Conservation (phyloP, 2,329 filamentous ascomycete species). For the Trichoderma afroharzianum region DNA sequence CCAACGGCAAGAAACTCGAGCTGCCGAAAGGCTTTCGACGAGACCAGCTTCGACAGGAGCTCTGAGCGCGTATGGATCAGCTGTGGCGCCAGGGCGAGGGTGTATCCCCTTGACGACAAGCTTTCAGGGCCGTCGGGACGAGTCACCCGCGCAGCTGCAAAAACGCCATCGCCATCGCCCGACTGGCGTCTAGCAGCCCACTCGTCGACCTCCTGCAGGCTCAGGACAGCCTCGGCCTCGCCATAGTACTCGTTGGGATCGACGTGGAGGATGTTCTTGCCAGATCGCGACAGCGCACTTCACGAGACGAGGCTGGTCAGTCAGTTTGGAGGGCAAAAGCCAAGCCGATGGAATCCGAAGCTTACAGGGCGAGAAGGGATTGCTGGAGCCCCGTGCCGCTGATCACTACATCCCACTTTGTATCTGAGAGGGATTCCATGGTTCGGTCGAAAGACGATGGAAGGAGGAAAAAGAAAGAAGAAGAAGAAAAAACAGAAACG, state of each 20-base stretch:
- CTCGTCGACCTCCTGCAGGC: constrained; percentile 71
- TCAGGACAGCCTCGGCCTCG: constrained; percentile 78
- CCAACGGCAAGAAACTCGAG: constrained; percentile 92
- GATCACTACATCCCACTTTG: constrained; percentile 75
- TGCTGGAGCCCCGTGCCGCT: constrained; percentile 74
- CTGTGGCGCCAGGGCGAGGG: constrained; percentile 78
- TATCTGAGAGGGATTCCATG: constrained; percentile 74
- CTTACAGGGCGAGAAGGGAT: constrained; percentile 76
- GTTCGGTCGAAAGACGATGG: constrained; percentile 22
- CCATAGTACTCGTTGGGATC: constrained; percentile 89
- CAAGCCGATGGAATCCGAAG: constrained; percentile 32
- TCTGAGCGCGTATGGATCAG: constrained; percentile 80
- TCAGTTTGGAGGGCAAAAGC: constrained; percentile 30
- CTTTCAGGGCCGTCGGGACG: constrained; percentile 27
- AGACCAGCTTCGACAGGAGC: constrained; percentile 77
- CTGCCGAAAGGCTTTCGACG: constrained; percentile 81
- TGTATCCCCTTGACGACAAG: constrained; percentile 70
- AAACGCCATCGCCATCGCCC: constrained; percentile 24
- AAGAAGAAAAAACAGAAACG: constrained; percentile 21
- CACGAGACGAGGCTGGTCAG: constrained; percentile 33
- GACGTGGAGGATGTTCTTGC: constrained; percentile 86
- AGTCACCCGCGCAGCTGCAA: constrained; percentile 33
- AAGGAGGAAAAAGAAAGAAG: constrained; percentile 18
- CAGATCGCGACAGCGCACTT: constrained; percentile 89
- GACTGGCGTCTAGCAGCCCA: constrained; percentile 56